Evolutionary conservation across 2,329 filamentous ascomycete genomes (phyloP).

Genomic region (Nannizzia gypsea): DNA sequence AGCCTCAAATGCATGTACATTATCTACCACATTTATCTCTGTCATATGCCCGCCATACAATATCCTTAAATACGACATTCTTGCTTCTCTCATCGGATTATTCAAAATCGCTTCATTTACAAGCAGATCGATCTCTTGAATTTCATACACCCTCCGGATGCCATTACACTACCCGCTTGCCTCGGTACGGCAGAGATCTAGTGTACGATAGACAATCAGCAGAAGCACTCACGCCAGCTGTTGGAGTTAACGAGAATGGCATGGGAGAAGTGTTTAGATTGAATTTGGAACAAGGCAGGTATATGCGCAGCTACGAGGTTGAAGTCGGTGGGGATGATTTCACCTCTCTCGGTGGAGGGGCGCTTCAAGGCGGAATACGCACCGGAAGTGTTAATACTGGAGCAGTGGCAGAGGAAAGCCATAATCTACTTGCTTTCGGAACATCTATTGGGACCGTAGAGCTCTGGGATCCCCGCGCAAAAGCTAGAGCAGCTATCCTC

Average conservation of each 20-base stretch:
- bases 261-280: slow-evolving; percentile 85
- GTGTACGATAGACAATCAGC: slow-evolving; percentile 71
- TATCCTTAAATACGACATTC: slow-evolving; percentile 83
- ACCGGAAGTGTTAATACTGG: slow-evolving; percentile 79
- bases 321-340: slow-evolving; percentile 79
- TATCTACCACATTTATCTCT: slow-evolving; percentile 84
- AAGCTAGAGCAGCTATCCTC: slow-evolving; percentile 67
- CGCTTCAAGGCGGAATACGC: slow-evolving; percentile 75
- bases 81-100: slow-evolving; percentile 80
- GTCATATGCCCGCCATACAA: slow-evolving; percentile 87
- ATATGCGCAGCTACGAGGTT: slow-evolving; percentile 87
- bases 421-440: slow-evolving; percentile 85
- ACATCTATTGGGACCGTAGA: slow-evolving; percentile 93
- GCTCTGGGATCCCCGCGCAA: slow-evolving; percentile 85
- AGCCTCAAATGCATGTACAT: slow-evolving; percentile 88
- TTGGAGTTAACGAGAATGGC: slow-evolving; percentile 74
- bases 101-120: slow-evolving; percentile 85
- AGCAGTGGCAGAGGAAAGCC: slow-evolving; percentile 74
- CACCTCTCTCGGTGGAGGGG: slow-evolving; percentile 51
- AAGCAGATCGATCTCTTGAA: slow-evolving; percentile 80
- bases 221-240: slow-evolving; percentile 76
- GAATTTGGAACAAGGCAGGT: slow-evolving; percentile 82
- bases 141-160: slow-evolving; percentile 83
- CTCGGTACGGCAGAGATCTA: slow-evolving; percentile 82
- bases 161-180: slow-evolving; percentile 80